Percentiles rank a stretch among this genome's conserved stretches.
phyloP scores from a whole-genome alignment of 768 basidiomycete species.

The Astraeus odoratus region DNA sequence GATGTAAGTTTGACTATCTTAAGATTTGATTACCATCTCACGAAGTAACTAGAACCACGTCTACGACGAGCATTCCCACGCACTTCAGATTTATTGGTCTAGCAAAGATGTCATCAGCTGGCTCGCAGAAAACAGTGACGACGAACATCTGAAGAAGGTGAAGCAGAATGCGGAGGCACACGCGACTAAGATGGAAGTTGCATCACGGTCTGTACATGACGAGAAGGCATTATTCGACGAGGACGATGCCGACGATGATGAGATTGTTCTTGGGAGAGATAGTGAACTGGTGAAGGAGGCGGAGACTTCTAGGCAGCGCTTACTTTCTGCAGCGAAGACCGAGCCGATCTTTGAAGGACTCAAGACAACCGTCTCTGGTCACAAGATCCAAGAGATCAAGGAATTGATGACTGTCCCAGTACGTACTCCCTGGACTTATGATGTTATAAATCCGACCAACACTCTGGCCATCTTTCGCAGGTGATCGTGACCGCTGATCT shows the following conservation, averaged over 20 bases:
- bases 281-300: constrained; percentile 30
- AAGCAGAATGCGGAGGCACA: constrained; percentile 90
- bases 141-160: constrained; percentile 92
- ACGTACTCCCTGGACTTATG: constrained; percentile 25
- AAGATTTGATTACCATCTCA: constrained; percentile 5
- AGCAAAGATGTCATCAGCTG: constrained; percentile 88
- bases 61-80: constrained; percentile 90
- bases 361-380: constrained; percentile 64
- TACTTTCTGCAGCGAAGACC: constrained; percentile 67
- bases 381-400: constrained; percentile 91
- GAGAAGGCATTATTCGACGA: constrained; percentile 87
- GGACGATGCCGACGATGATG: constrained; percentile 74
- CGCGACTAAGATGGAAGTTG: constrained; percentile 86
- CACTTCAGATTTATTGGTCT: constrained; percentile 95
- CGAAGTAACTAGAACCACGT: constrained; percentile 73
- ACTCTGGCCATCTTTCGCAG: constrained; percentile 31
- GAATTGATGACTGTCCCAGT: constrained; percentile 93
- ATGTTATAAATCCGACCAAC: not conserved
- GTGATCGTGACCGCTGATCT: constrained; percentile 93
- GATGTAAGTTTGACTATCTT: constrained; percentile 50
- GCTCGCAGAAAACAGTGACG: constrained; percentile 93
- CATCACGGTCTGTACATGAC: constrained; percentile 77
- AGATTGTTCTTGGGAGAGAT: constrained; percentile 70
- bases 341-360: constrained; percentile 82
- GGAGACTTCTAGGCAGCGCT: constrained; percentile 73